Conservation (phyloP, 495 filamentous ascomycete genomes). For the Penicillium argentinense region DNA sequence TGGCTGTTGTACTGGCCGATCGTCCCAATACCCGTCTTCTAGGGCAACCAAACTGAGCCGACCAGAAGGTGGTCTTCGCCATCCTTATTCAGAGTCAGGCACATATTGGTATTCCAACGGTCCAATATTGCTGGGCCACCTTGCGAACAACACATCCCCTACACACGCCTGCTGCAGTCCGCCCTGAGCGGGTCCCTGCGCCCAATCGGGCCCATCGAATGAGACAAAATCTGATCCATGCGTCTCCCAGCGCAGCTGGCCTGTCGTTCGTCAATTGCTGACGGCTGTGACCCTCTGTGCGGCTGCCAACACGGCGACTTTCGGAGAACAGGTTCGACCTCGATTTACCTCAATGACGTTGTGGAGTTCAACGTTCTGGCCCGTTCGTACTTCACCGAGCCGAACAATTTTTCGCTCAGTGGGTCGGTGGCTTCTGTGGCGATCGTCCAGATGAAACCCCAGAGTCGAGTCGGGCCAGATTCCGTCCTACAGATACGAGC, state of each 20-base stretch:
- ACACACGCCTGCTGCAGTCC: background rate
- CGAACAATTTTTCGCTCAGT: background rate
- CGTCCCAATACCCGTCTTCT: background rate
- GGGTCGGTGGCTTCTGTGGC: conserved; percentile 1
- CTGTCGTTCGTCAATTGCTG: too few relatives aligned
- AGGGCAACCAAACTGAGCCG: background rate
- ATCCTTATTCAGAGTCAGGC: background rate
- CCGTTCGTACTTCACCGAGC: background rate
- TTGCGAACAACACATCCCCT: conserved; percentile 1
- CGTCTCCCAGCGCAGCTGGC: too few relatives aligned
- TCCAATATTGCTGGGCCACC: background rate
- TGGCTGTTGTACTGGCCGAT: too few relatives aligned
- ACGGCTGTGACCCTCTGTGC: too few relatives aligned
- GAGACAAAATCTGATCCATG: background rate
- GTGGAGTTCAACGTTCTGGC: background rate
- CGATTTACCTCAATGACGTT: background rate
- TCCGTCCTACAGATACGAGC: too few relatives aligned
- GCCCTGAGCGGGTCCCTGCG: conserved; percentile 1
- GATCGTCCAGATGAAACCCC: conserved; percentile 2
- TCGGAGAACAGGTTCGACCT: too few relatives aligned
- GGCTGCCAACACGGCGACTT: too few relatives aligned
- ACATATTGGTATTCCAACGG: background rate
- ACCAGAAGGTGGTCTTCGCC: too few relatives aligned
- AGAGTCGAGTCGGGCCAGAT: background rate
- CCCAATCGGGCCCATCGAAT: background rate